Evolutionary conservation across 2,329 filamentous ascomycete genomes (phyloP).

Genomic region (Calonectria henricotiae): DNA sequence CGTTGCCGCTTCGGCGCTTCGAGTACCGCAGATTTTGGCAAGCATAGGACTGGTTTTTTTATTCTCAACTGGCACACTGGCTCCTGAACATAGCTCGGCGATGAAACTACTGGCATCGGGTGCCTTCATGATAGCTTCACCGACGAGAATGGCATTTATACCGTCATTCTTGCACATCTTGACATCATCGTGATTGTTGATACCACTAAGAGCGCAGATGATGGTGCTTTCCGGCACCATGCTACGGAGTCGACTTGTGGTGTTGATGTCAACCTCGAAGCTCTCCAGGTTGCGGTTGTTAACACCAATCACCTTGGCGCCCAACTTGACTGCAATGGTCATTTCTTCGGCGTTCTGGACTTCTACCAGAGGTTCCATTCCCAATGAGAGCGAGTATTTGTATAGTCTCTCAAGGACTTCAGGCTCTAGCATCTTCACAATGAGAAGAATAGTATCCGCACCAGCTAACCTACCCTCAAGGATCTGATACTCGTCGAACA

Average conservation of each 20-base stretch:
- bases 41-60: constrained; percentile 69
- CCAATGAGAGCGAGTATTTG: constrained; percentile 88
- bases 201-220: constrained; percentile 94
- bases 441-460: constrained; percentile 94
- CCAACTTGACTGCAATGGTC: constrained; percentile 87
- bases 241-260: constrained; percentile 88
- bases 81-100: constrained; percentile 81
- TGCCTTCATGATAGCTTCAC: constrained; percentile 96
- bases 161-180: constrained; percentile 89
- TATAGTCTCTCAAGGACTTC: constrained; percentile 84
- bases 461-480: constrained; percentile 93
- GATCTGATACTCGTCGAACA: constrained; percentile 99
- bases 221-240: constrained; percentile 90
- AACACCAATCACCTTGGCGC: constrained; percentile 93
- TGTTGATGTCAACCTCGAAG: constrained; percentile 96
- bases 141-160: constrained; percentile 93
- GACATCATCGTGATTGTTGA: constrained; percentile 91
- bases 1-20: constrained; percentile 84
- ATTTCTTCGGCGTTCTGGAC: constrained; percentile 97
- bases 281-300: constrained; percentile 98
- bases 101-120: constrained; percentile 89
- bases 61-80: constrained; percentile 57
- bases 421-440: constrained; percentile 96
- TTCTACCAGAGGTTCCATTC: constrained; percentile 98
- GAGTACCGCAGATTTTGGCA: constrained; percentile 96